Base-by-base conservation (phyloP, 2,329 filamentous ascomycete genomes). In the Exophiala alcalophila region DNA sequence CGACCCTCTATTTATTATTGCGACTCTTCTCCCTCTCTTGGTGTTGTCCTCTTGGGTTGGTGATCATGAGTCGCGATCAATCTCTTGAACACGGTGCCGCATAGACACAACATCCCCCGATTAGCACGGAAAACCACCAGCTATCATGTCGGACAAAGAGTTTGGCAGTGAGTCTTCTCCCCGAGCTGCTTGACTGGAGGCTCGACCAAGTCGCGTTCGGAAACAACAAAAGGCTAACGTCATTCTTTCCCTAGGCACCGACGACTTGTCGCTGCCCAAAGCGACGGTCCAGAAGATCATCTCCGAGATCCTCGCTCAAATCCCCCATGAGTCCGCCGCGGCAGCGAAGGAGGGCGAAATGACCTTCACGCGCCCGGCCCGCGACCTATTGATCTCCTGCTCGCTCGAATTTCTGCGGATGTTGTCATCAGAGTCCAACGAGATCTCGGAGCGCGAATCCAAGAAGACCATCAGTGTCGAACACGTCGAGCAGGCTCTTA, bases 401-500 rank as follows among this genome's bases (percentile, higher is more conserved):
- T 98, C 92, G 61, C 91, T 98, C 60, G 92, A 98, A 66, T 98
- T 98, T 66, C 96, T 98, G 66, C 97, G 92, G 12, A 80, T 98
- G 59, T 86, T 98, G 57, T 96, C 90, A n/a, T 94, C 88, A 33
- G 91, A 98, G 70, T 92, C 92, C 50, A 98, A 98, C 67, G 92
- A 98, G 59, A 98, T 98, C 53, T 94, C 90, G 9, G 92, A 98
- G 65, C 95, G 95, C 67, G 92, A 98, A 61, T 88, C 90, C 35
- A 98, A 98, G 73, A 98, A 98, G 77, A 98, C 92, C 3, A 98
- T 98, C 57, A 91, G 91, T 9, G 94, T 88, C 65, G 92, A 98
- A 60, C 92, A 98, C 70, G 94, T 98, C 58, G 94, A 91, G 61
- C 91, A 91, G 61, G 92, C 92, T 1, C 77, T 98, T 28, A 86